Conservation (phyloP, 352 stramenopile genomes). For the Phytophthora pisi region DNA sequence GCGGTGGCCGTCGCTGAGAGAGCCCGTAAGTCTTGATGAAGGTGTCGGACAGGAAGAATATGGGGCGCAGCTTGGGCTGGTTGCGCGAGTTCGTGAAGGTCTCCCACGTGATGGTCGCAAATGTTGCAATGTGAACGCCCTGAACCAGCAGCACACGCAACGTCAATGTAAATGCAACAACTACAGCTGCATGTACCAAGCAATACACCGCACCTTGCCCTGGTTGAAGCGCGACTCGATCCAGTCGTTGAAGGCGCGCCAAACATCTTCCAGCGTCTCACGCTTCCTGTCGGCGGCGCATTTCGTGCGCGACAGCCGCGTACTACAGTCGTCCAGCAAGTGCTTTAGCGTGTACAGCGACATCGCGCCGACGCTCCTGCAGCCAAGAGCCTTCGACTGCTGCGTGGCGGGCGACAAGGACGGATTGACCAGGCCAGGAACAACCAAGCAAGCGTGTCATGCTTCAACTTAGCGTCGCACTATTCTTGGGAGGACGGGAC, state of each 20-base stretch:
- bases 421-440: background rate
- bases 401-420: background rate
- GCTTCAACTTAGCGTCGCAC: slow-evolving; percentile 3
- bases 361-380: slow-evolving; percentile 29
- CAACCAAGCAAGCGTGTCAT: background rate
- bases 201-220: slow-evolving; percentile 52
- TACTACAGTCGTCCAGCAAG: slow-evolving; percentile 74
- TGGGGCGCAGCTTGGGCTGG: slow-evolving; percentile 58
- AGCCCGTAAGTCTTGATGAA: slow-evolving; percentile 72
- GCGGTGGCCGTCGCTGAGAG: slow-evolving; percentile 43
- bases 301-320: slow-evolving; percentile 59
- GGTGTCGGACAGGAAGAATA: slow-evolving; percentile 71
- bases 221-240: slow-evolving; percentile 70
- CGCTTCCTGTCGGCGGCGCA: slow-evolving; percentile 63
- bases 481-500: slow-evolving; percentile 14
- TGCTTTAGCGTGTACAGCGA: slow-evolving; percentile 82
- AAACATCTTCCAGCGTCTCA: slow-evolving; percentile 76
- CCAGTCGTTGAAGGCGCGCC: slow-evolving; percentile 78
- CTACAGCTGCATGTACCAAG: background rate
- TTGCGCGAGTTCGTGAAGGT: slow-evolving; percentile 63
- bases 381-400: background rate
- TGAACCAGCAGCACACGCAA: slow-evolving; percentile 16
- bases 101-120: slow-evolving; percentile 76
- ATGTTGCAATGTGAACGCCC: slow-evolving; percentile 79
- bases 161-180: slow-evolving; percentile 3